These are phyloP conservation scores for Amanita polypyramis DNA, from an alignment of 768 basidiomycete genomes.

Conservation along the genomic window DNA sequence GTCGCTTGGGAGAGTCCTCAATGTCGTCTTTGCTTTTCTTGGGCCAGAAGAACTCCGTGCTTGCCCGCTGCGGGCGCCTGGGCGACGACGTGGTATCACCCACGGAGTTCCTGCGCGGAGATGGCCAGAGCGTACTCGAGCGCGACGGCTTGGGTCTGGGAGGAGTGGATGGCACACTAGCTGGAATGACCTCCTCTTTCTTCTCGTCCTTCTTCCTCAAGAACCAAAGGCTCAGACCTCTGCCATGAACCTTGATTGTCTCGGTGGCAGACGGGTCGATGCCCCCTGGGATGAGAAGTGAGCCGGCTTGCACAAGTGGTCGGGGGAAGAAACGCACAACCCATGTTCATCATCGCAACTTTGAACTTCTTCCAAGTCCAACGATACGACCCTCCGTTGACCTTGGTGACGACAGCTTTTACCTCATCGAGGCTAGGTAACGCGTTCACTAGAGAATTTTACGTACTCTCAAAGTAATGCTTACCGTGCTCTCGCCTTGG, in stretches of 20 bases:
- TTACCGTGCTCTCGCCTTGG: conserved; percentile 51
- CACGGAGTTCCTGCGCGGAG: conserved; percentile 17
- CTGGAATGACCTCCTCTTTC: conserved; percentile 12
- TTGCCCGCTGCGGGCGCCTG: conserved; percentile 8
- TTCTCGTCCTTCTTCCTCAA: conserved; percentile 35
- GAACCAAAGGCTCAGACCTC: conserved; percentile 43
- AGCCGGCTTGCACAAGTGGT: neutral
- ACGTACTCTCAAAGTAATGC: neutral
- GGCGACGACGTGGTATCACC: conserved; percentile 14
- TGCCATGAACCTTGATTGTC: conserved; percentile 47
- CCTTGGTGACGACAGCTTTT: conserved; percentile 61
- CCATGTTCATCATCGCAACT: conserved; percentile 72
- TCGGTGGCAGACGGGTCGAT: conserved; percentile 53
- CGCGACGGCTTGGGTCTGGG: conserved; percentile 12
- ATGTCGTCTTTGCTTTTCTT: conserved; percentile 16
- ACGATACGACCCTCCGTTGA: conserved; percentile 67
- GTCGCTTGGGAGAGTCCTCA: conserved; percentile 17
- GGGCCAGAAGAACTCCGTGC: conserved; percentile 17
- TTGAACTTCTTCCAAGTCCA: conserved; percentile 83
- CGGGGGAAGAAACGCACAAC: conserved; percentile 40
- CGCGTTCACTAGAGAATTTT: neutral
- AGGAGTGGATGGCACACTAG: conserved; percentile 9
- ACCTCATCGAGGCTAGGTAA: conserved; percentile 46
- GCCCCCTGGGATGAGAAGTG: conserved; percentile 31
- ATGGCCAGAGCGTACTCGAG: conserved; percentile 18